Evolutionary conservation across 2,329 filamentous ascomycete species (phyloP), one percentile per base, ranked within the genome.

Genomic region (Aplosporella prunicola): DNA sequence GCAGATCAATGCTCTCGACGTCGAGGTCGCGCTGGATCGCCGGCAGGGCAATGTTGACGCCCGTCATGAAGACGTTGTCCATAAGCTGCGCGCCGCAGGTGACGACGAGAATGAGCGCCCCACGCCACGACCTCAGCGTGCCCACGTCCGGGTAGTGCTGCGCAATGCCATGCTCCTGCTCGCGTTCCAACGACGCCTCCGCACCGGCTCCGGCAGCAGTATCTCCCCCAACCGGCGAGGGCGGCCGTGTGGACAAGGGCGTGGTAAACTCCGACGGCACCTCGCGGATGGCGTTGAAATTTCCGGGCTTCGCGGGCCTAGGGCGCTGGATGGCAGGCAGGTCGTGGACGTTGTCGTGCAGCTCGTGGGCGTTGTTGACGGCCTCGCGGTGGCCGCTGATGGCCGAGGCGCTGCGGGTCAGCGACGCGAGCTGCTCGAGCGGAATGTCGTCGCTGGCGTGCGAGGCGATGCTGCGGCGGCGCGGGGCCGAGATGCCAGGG

Each of bases 81-180:
- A 65, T 55, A 22, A 64, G 53, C 32, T 65, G 62, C 5, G 62
- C 60, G 29, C 61, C 61, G 18, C 60, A 63, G 4, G 62, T 65
- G 15, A 59, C 56, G 14, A 62, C 39, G 20, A 65, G 45, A 16
- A 65, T 56, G 41, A 62, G 42, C 5, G 49, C 48, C 1, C 62
- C 62, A 27, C 57, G 52, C 56, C 61, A 61, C 9, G 60, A 64
- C 3, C 38, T 48, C 9, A 63, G 46, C 1, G 50, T 55, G 14
- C 58, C 59, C 18, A 60, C 50, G 25, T 60, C 54, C 15, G 53
- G 52, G 23, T 51, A 51, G 17, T 24, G 28, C 16, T 36, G 39
- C 15, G 22, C 29, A 5, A 37, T 33, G 23, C 33, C 30, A 23
- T 23, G 20, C 17, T 41, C 39, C 17, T 40, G 28, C 31, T 39